A percentile compares a stretch with the other conserved stretches of the same genome.
phyloP scores from a whole-genome alignment of 495 filamentous ascomycete species.

The Aspergillus funiculosus region DNA sequence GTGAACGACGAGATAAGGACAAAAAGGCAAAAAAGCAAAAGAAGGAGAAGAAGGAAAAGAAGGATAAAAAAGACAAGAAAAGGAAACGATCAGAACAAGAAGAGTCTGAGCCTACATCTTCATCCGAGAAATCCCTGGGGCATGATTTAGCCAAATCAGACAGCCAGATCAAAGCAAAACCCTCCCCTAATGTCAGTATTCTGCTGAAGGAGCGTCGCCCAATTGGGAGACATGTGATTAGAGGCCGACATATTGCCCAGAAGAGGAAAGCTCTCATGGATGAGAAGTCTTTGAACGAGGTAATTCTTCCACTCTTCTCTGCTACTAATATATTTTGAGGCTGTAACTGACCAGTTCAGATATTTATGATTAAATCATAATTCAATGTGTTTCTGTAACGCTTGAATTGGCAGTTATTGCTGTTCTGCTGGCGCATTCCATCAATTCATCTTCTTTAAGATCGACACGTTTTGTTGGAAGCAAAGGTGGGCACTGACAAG shows the following conservation, averaged over 20 bases:
- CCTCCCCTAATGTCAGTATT: constrained; percentile 16
- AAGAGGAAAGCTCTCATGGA: constrained; percentile 72
- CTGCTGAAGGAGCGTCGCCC: constrained; percentile 42
- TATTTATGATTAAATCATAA: constrained; percentile 65
- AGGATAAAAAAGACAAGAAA: constrained; percentile 33
- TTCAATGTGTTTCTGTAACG: not conserved
- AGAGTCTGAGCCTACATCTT: constrained; percentile 13
- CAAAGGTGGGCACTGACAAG: no score
- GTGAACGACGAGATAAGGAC: constrained; percentile 17
- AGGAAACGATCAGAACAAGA: constrained; percentile 46
- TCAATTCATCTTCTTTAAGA: no score
- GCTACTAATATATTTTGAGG: not conserved
- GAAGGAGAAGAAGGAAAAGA: constrained; percentile 20
- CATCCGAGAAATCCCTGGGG: constrained; percentile 3
- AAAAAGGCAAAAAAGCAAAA: constrained; percentile 42
- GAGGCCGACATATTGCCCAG: constrained; percentile 68
- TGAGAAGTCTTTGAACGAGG: constrained; percentile 69
- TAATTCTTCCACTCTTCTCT: constrained; percentile 27
- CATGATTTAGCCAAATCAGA: constrained; percentile 9
- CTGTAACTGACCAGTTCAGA: constrained; percentile 53
- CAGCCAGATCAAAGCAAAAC: constrained; percentile 18
- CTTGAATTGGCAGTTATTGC: no score
- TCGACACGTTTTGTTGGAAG: no score
- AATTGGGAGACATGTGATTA: constrained; percentile 54
- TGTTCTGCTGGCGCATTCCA: no score